Evolutionary conservation across 2,329 filamentous ascomycete species (phyloP), one percentile per base, ranked within the genome.

Genomic region (Clonostachys rhizophaga): DNA sequence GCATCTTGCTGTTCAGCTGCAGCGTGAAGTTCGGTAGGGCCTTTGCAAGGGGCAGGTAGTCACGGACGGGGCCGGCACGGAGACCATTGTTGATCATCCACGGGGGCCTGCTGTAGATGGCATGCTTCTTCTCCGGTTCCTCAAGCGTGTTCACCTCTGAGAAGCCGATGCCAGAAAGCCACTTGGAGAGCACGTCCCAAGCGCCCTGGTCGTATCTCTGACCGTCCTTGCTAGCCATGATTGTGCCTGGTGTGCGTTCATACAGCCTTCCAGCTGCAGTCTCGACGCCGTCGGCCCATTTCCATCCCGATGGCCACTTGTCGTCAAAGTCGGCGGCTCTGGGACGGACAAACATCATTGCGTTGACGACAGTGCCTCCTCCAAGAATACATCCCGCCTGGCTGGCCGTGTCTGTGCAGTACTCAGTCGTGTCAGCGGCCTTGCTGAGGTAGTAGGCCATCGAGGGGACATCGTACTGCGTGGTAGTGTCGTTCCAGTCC

Each of bases 221-320:
- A 43, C 83, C 83, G 58, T 90, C 84, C 52, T 70, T 67, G 1
- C 84, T 88, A 3, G 86, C 83, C 37, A 71, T 68, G 48, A 79
- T 79, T 0, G 83, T 87, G 24, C 56, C 56, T 2, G 56, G 54
- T 37, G 52, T 50, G 12, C 53, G 43, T 83, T 84, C 67, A 59
- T 89, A 90, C 6, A 84, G 78, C 34, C 79, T 75, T 34, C 76
- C 66, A 8, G 82, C 78, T 3, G 84, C 79, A 34, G 68, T 60
- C 47, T 67, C 68, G 60, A 89, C 75, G 53, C 54, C 56, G 16
- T 57, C 45, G 7, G 55, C 50, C 89, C 84, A 24, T 64, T 58
- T 81, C 86, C 86, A 90, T 20, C 84, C 86, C 5, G 65, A 55
- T 1, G 86, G 86, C 67, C 87, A 90, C 58, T 84, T 83, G 24